A percentile compares a stretch with the other conserved stretches of the same genome.
Evolutionary conservation across 2,329 filamentous ascomycete species (phyloP).

Genomic region (Penicillium sp.): DNA sequence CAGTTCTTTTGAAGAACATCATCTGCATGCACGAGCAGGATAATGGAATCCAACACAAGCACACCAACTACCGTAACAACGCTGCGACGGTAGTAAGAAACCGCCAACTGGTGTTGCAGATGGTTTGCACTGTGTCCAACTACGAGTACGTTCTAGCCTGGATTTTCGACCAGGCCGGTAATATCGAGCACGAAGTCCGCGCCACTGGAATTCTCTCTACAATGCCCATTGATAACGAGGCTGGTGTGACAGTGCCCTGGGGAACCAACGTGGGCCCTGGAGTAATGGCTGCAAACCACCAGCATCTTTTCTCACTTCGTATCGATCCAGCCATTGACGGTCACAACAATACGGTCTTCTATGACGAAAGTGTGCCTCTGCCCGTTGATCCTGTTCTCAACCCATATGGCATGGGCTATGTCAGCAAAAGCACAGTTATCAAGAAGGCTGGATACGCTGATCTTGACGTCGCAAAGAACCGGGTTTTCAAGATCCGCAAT

Average conservation of each 20-base stretch:
- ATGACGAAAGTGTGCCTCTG: constrained; percentile 58
- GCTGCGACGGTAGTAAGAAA: constrained; percentile 61
- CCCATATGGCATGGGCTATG: constrained; percentile 56
- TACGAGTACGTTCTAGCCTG: constrained; percentile 72
- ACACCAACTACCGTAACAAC: constrained; percentile 66
- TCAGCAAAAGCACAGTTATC: constrained; percentile 46
- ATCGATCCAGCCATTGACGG: constrained; percentile 60
- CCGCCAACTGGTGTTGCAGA: constrained; percentile 64
- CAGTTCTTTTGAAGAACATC: constrained; percentile 54
- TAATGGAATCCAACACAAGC: constrained; percentile 65
- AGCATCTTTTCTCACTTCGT: constrained; percentile 68
- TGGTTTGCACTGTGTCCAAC: constrained; percentile 68
- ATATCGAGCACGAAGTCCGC: constrained; percentile 64
- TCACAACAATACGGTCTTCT: constrained; percentile 49
- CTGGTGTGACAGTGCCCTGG: constrained; percentile 60
- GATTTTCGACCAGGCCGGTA: constrained; percentile 67
- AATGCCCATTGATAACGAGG: constrained; percentile 58
- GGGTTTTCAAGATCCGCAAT: constrained; percentile 58
- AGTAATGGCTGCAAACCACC: constrained; percentile 65
- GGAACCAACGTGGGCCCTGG: constrained; percentile 67
- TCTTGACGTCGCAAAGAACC: constrained; percentile 45
- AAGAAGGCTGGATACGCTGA: constrained; percentile 47
- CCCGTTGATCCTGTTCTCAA: constrained; percentile 38
- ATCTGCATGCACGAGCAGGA: constrained; percentile 70
- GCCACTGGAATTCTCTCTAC: constrained; percentile 65